These are phyloP conservation scores for Eucalyptus sp. DNA, from an alignment of 345 rosid species.

Conservation along the genomic window DNA sequence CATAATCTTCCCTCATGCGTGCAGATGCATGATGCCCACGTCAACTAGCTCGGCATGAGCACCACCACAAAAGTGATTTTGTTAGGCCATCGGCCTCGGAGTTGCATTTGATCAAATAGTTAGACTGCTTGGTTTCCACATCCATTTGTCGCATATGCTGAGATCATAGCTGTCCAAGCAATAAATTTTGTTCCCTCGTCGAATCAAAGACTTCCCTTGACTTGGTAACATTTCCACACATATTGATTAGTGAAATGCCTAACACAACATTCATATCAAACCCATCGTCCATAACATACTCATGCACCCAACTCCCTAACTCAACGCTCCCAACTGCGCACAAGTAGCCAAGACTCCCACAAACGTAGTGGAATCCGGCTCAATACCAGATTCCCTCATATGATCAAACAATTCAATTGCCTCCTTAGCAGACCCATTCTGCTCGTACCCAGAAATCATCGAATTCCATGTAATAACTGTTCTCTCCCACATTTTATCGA, in stretches of 20 bases:
- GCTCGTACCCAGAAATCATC: slow-evolving; percentile 72
- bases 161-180: slow-evolving; percentile 86
- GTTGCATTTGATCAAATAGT: slow-evolving; percentile 37
- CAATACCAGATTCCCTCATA: slow-evolving; percentile 33
- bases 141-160: slow-evolving; percentile 76
- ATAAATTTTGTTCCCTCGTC: slow-evolving; percentile 48
- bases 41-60: slow-evolving; percentile 67
- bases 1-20: slow-evolving; percentile 37
- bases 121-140: slow-evolving; percentile 46
- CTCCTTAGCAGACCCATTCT: slow-evolving; percentile 48
- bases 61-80: slow-evolving; percentile 61
- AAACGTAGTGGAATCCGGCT: slow-evolving; percentile 57
- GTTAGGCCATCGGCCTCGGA: slow-evolving; percentile 30
- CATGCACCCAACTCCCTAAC: slow-evolving; percentile 59
- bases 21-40: slow-evolving; percentile 35
- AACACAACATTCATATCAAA: slow-evolving; percentile 49
- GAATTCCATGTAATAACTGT: slow-evolving; percentile 77
- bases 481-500: slow-evolving; percentile 54
- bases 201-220: slow-evolving; percentile 51
- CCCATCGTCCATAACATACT: slow-evolving; percentile 14
- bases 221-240: slow-evolving; percentile 58
- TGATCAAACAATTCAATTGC: slow-evolving; percentile 41
- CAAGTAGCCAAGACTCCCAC: slow-evolving; percentile 63
- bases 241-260: slow-evolving; percentile 69
- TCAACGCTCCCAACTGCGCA: slow-evolving; percentile 55